These are phyloP conservation scores for Ceratobasidium theobromae DNA, from an alignment of 1,284 basidiomycete species.

Conservation along the genomic window DNA sequence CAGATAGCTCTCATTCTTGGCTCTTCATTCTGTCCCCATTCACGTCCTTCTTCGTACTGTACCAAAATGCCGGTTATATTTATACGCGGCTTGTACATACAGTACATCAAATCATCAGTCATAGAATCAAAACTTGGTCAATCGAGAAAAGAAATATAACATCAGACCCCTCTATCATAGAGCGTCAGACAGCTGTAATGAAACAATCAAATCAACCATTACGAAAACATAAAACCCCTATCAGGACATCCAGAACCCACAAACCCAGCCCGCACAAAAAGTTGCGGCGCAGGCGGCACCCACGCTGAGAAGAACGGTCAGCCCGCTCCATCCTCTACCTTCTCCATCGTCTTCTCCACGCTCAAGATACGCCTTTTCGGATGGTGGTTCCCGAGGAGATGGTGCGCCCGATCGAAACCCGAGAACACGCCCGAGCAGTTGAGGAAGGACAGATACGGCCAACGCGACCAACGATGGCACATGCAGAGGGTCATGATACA, in stretches of 20 bases:
- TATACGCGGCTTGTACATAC: neutral
- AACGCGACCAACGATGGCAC: constrained; percentile 33
- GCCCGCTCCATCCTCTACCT: constrained; percentile 3
- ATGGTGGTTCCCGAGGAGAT: neutral
- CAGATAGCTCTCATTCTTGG: too few relatives aligned
- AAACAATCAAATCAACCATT: neutral
- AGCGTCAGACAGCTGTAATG: neutral
- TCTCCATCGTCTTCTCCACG: neutral
- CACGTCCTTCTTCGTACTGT: too few relatives aligned
- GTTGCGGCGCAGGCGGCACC: constrained; percentile 21
- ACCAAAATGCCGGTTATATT: neutral
- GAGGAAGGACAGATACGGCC: constrained; percentile 31
- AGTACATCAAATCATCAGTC: neutral
- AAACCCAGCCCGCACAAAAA: constrained; percentile 24
- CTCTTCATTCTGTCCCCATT: too few relatives aligned
- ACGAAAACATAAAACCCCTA: neutral
- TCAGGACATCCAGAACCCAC: constrained; percentile 28
- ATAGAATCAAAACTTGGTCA: neutral
- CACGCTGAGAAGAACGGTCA: constrained; percentile 8
- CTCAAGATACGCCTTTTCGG: neutral
- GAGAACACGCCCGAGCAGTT: constrained; percentile 19
- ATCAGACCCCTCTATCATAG: neutral
- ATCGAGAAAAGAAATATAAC: neutral
- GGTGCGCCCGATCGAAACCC: neutral
- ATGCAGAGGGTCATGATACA: constrained; percentile 33